Evolutionary conservation across 306 rosid genomes (phyloP).

Genomic region (Purshia tridentata): DNA sequence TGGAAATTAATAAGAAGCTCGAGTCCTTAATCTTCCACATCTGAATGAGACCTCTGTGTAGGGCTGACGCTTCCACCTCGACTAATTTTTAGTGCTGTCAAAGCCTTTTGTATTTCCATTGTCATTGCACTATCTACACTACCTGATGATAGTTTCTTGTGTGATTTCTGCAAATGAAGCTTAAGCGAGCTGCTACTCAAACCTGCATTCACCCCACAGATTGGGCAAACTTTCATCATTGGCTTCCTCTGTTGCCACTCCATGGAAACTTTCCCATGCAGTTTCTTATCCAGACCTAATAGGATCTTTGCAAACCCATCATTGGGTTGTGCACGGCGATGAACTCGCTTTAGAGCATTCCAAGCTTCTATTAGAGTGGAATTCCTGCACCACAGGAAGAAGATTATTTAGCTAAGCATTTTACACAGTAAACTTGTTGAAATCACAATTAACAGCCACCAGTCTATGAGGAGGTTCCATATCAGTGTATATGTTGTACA

Average conservation of each 20-base stretch:
- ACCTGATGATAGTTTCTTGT: constrained; percentile 83
- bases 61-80: constrained; percentile 74
- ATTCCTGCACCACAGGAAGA: constrained; percentile 51
- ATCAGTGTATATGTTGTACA: not conserved
- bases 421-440: not conserved
- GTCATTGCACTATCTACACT: constrained; percentile 95
- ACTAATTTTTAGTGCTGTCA: constrained; percentile 61
- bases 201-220: constrained; percentile 91
- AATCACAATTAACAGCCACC: not conserved
- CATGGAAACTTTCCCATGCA: constrained; percentile 79
- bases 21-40: constrained; percentile 33
- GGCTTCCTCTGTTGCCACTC: constrained; percentile 94
- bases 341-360: constrained; percentile 74
- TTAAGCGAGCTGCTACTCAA: constrained; percentile 94
- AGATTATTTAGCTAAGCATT: constrained; percentile 18
- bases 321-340: constrained; percentile 90
- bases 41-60: constrained; percentile 52
- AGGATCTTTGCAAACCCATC: constrained; percentile 82
- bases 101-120: constrained; percentile 81
- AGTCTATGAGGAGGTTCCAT: not conserved
- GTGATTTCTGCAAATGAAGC: constrained; percentile 89
- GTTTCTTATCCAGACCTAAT: constrained; percentile 53
- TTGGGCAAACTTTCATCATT: constrained; percentile 78
- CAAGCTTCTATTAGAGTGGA: constrained; percentile 68
- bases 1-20: not conserved